Conservation (phyloP, 2,329 filamentous ascomycete genomes). For the Thielaviopsis populi region DNA sequence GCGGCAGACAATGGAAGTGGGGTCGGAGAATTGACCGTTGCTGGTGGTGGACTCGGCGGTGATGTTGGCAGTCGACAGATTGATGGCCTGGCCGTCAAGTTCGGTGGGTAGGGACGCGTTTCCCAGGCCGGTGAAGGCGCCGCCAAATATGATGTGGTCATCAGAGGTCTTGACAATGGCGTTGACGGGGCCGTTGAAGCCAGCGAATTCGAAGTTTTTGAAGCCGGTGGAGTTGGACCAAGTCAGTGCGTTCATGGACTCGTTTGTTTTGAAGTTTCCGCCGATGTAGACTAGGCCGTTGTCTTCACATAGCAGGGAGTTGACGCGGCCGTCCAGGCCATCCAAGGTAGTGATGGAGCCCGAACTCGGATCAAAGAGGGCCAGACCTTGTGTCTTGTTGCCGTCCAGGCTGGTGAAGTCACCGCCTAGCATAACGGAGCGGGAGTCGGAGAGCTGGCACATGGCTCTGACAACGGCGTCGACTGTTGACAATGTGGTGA, state of each 20-base stretch:
- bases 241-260: conserved; percentile 79
- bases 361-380: conserved; percentile 62
- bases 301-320: conserved; percentile 67
- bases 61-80: conserved; percentile 65
- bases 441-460: conserved; percentile 57
- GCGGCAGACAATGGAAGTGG: conserved; percentile 66
- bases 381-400: conserved; percentile 61
- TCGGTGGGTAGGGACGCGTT: conserved; percentile 53
- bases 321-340: conserved; percentile 74
- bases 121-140: conserved; percentile 73
- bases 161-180: conserved; percentile 69
- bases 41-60: conserved; percentile 48
- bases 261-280: conserved; percentile 63
- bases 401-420: conserved; percentile 88
- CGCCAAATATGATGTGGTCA: conserved; percentile 82
- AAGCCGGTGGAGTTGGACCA: conserved; percentile 58
- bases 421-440: conserved; percentile 66
- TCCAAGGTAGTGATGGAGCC: conserved; percentile 55
- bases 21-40: conserved; percentile 53
- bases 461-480: conserved; percentile 79
- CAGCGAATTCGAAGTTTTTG: conserved; percentile 73
- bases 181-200: conserved; percentile 84
- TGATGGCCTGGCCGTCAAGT: conserved; percentile 65
- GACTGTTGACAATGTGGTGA: conserved; percentile 56
- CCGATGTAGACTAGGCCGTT: conserved; percentile 76